Base-by-base conservation (phyloP, 2,329 filamentous ascomycete genomes). In the Clonostachys rosea region DNA sequence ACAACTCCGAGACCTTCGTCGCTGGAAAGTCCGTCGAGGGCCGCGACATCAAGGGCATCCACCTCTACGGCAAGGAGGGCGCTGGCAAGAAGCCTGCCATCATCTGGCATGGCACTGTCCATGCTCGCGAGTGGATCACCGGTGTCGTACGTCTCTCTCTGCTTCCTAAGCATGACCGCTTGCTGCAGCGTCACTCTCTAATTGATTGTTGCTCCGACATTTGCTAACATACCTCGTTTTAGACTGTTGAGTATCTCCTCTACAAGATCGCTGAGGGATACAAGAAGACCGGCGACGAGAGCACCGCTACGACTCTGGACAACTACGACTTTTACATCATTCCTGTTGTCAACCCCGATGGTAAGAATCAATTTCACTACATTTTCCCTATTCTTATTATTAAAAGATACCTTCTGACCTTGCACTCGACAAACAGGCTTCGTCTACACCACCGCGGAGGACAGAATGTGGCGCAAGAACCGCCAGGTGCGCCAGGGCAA, bases 251-350 rank as follows among this genome's bases (percentile, higher is more conserved):
- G 57, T 83, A 79, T 57, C 61, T 79, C 14, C 69, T 73, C 10
- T 73, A 71, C 50, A 62, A 68, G 16, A 64, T 83, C 34, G 61
- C 81, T 16, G 64, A 64, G 35, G 68, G 70, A 44, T 79, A 78
- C 54, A 57, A 56, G 34, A 60, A 61, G 16, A 57, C 64, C 13
- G 58, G 64, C 13, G 54, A 63, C n/a, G 59, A 64, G 5, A 59
- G 12, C n/a, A n/a, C 74, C 37, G 68, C 61, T 37, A 57, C 62
- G 1, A 71, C 78, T 46, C 69, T 86, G 20, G 73, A 85, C 61
- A 78, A 71, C 47, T 84, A 82, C 57, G 84, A 87, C 63, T 83
- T 83, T 53, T 85, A 83, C 60, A 74, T 87, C 53, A 72, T 84
- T 50, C 81, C 81, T 4, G 64, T 84, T 20, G 78, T 81, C 14